Evolutionary conservation across 805 yeast species (phyloP).

Genomic region (Isabelozyma pseudorhagii): DNA sequence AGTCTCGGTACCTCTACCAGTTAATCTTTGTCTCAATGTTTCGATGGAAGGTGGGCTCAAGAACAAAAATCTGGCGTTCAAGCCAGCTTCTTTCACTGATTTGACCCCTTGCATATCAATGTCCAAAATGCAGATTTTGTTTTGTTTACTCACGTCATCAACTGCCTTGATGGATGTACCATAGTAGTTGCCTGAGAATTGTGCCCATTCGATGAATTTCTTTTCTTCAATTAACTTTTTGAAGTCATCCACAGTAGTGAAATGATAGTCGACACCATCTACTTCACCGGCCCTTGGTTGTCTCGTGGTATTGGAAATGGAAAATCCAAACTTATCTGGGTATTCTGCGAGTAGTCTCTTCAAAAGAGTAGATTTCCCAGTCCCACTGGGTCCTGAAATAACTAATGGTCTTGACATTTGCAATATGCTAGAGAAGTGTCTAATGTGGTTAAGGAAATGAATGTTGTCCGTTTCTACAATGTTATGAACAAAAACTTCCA

Average conservation of each 20-base stretch:
- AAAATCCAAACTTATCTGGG: slow-evolving; percentile 89
- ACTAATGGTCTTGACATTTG: slow-evolving; percentile 73
- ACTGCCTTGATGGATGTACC: slow-evolving; percentile 92
- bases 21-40: slow-evolving; percentile 67
- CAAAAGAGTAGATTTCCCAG: slow-evolving; percentile 93
- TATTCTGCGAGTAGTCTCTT: slow-evolving; percentile 86
- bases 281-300: slow-evolving; percentile 88
- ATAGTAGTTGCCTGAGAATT: slow-evolving; percentile 95
- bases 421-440: background rate
- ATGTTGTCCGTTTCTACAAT: background rate
- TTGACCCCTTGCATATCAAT: slow-evolving; percentile 99
- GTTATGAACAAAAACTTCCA: too few species aligned
- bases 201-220: slow-evolving; percentile 95
- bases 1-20: slow-evolving; percentile 93
- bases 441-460: background rate
- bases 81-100: slow-evolving; percentile 76
- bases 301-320: slow-evolving; percentile 92
- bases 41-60: slow-evolving; percentile 92
- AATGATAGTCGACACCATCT: slow-evolving; percentile 87
- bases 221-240: slow-evolving; percentile 67
- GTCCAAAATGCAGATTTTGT: slow-evolving; percentile 85
- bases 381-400: slow-evolving; percentile 93
- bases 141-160: slow-evolving; percentile 59
- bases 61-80: slow-evolving; percentile 83
- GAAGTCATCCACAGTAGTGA: slow-evolving; percentile 76